phyloP scores from a whole-genome alignment of 2,329 filamentous ascomycete species.

The Calonectria multiphialidica region DNA sequence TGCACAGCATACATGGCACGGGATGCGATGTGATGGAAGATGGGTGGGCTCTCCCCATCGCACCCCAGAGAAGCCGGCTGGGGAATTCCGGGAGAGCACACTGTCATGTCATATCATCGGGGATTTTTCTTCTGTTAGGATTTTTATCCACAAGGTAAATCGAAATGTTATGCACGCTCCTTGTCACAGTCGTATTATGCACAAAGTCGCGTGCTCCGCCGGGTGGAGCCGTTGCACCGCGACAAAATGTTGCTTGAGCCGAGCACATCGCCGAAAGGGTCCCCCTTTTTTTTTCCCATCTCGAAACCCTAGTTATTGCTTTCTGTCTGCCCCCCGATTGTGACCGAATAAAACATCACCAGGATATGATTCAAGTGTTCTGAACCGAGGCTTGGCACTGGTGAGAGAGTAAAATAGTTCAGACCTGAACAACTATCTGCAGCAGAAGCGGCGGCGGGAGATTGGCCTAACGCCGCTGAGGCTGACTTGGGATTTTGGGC shows the following conservation, averaged over 20 bases:
- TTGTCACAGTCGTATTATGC: slow-evolving; percentile 27
- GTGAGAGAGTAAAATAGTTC: not conserved
- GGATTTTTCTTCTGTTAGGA: slow-evolving; percentile 18
- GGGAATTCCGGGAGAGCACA: slow-evolving; percentile 1
- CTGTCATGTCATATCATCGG: slow-evolving; percentile 34
- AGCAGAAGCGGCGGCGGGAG: not conserved
- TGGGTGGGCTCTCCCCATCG: slow-evolving; percentile 2
- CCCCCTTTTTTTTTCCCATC: not conserved
- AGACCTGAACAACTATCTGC: not conserved
- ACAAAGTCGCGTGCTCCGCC: slow-evolving; percentile 40
- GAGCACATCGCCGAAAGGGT: slow-evolving; percentile 16
- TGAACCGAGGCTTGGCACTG: slow-evolving; percentile 29
- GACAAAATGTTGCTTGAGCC: slow-evolving; percentile 20
- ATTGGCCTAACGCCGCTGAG: not conserved
- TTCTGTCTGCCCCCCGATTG: not conserved
- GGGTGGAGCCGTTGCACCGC: slow-evolving; percentile 28
- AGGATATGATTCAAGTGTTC: not conserved
- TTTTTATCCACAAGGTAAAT: slow-evolving; percentile 26
- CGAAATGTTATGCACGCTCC: slow-evolving; percentile 31
- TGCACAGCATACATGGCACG: slow-evolving; percentile 30
- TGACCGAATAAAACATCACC: not conserved
- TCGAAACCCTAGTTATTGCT: not conserved
- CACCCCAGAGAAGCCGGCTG: not conserved
- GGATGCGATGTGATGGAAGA: not conserved
- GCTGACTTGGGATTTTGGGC: slow-evolving; percentile 8